Evolutionary conservation across 2,329 filamentous ascomycete species (phyloP).

Genomic region (Ceratocystis lukuohia): DNA sequence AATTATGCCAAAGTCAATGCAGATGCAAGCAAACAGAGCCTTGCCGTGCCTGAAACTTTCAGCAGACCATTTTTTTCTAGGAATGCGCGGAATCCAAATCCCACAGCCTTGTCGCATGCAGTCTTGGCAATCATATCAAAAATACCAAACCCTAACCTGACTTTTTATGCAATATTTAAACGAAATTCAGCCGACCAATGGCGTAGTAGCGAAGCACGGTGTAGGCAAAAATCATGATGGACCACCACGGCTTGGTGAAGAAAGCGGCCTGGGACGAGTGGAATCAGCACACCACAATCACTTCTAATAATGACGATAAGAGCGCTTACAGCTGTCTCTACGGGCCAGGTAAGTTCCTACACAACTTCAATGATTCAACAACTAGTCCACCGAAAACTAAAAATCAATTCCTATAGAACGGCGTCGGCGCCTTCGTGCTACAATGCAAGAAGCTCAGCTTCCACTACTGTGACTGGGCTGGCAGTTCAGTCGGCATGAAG

Average conservation of each 20-base stretch:
- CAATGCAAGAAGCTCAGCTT: conserved; percentile 95
- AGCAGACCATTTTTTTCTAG: not conserved
- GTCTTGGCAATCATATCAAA: not conserved
- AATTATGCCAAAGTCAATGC: not conserved
- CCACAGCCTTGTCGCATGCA: not conserved
- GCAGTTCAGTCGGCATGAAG: conserved; percentile 92
- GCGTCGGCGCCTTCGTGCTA: conserved; percentile 89
- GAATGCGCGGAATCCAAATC: not conserved
- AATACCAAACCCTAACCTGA: not conserved
- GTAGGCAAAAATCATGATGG: not conserved
- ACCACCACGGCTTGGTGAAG: not conserved
- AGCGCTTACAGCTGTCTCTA: conserved; percentile 39
- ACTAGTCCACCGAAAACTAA: not conserved
- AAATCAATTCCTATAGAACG: conserved; percentile 51
- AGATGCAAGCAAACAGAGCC: not conserved
- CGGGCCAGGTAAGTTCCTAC: conserved; percentile 35
- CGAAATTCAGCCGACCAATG: not conserved
- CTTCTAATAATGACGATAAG: conserved; percentile 40
- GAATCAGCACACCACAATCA: not conserved
- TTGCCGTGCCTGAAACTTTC: conserved; percentile 3
- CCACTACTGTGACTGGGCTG: conserved; percentile 93
- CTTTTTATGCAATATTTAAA: not conserved
- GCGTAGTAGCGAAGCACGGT: not conserved
- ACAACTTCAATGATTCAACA: conserved; percentile 10
- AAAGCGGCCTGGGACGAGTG: not conserved